Evolutionary conservation across 192 early-diverging fungal genomes (phyloP).

Genomic region (Umbelopsis isabellina): DNA sequence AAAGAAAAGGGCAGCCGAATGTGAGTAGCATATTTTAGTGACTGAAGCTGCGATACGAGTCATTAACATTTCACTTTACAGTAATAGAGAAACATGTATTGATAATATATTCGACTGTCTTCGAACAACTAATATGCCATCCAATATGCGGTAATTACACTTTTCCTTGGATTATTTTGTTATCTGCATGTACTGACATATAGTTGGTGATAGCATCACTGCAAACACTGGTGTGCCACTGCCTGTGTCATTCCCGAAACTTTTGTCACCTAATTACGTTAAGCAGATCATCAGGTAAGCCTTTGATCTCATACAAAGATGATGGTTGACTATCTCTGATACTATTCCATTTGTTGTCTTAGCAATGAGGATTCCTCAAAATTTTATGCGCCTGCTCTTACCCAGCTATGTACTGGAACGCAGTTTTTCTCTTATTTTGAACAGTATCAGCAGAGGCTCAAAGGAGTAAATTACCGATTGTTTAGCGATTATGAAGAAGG

Average conservation of each 20-base stretch:
- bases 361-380: background rate
- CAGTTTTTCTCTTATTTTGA: conserved; percentile 17
- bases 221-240: background rate
- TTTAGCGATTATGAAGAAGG: conserved; percentile 17
- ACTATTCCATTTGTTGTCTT: background rate
- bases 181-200: background rate
- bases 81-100: background rate
- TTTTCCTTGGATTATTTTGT: background rate
- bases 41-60: background rate
- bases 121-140: background rate
- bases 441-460: background rate
- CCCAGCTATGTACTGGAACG: background rate
- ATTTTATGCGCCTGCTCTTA: background rate
- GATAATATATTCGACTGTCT: background rate
- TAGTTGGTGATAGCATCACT: background rate
- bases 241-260: conserved; percentile 6
- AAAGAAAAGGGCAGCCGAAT: background rate
- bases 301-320: background rate
- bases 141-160: background rate
- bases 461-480: conserved; percentile 5
- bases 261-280: background rate
- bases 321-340: background rate
- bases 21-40: background rate
- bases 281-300: background rate
- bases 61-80: background rate